A percentile compares a stretch with the other conserved stretches of the same genome.
Evolutionary conservation across 2,329 filamentous ascomycete species (phyloP).

Genomic region (Xylariaceae sp.): DNA sequence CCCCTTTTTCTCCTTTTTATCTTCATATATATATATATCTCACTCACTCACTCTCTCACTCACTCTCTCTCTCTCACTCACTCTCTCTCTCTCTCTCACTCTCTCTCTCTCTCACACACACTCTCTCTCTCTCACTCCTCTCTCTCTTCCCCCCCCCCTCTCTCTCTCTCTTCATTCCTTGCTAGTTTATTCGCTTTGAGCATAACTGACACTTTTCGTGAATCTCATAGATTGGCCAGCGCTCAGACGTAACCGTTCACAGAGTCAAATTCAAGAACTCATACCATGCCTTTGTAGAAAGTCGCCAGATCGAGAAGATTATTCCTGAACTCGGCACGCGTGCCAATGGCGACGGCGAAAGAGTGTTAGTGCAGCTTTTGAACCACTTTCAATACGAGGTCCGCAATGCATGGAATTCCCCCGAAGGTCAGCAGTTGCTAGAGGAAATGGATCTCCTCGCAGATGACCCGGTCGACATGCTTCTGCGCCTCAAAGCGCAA

Average conservation of each 20-base stretch:
- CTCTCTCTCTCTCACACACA: too few relatives aligned
- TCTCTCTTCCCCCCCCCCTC: too few relatives aligned
- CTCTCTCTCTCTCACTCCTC: too few relatives aligned
- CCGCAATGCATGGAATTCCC: conserved; percentile 20
- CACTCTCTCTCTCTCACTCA: too few relatives aligned
- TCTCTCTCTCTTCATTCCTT: background rate
- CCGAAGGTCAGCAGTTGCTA: conserved; percentile 20
- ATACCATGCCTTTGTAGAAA: conserved; percentile 26
- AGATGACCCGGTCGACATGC: background rate
- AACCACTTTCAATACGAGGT: conserved; percentile 29
- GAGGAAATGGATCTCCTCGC: conserved; percentile 17
- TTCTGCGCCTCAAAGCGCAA: too few relatives aligned
- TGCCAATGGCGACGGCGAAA: conserved; percentile 21
- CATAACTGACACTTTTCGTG: conserved; percentile 11
- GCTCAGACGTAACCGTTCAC: conserved; percentile 23
- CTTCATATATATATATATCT: too few relatives aligned
- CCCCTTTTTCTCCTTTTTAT: too few relatives aligned
- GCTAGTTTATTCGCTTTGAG: background rate
- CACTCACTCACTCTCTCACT: too few relatives aligned
- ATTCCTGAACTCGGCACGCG: conserved; percentile 26
- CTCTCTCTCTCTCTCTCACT: too few relatives aligned
- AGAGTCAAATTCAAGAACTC: conserved; percentile 27
- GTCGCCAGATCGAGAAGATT: conserved; percentile 29
- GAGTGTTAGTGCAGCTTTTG: conserved; percentile 23
- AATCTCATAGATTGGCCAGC: conserved; percentile 24